These are phyloP conservation scores for Lipomyces yamanashiensis DNA, from an alignment of 805 yeast species.

Conservation along the genomic window DNA sequence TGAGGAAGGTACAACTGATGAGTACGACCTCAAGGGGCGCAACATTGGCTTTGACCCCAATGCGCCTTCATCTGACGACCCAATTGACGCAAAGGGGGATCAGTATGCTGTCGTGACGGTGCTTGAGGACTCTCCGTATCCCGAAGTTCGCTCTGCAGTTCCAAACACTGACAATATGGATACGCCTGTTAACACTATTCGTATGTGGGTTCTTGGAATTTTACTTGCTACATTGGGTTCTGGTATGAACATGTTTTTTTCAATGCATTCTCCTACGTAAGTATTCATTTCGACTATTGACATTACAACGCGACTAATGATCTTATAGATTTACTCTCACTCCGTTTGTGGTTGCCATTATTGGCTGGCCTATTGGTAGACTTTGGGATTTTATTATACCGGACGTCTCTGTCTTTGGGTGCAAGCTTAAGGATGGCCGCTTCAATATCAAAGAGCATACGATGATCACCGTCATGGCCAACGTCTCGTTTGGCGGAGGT, in stretches of 20 bases:
- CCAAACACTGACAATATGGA: slow-evolving; percentile 54
- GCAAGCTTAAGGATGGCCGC: slow-evolving; percentile 49
- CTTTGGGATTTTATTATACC: slow-evolving; percentile 51
- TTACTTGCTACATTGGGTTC: slow-evolving; percentile 60
- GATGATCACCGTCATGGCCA: slow-evolving; percentile 55
- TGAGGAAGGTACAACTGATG: slow-evolving; percentile 7
- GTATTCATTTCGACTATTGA: background rate
- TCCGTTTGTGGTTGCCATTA: slow-evolving; percentile 59
- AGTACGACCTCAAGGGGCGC: slow-evolving; percentile 2
- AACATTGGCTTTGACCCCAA: slow-evolving; percentile 10
- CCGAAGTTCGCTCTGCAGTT: slow-evolving; percentile 62
- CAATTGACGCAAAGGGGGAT: background rate
- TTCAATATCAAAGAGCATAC: slow-evolving; percentile 63
- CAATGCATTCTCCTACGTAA: slow-evolving; percentile 56
- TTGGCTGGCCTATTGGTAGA: slow-evolving; percentile 64
- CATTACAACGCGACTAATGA: slow-evolving; percentile 18
- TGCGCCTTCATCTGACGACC: slow-evolving; percentile 3
- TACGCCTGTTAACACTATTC: slow-evolving; percentile 54
- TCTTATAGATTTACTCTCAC: slow-evolving; percentile 47
- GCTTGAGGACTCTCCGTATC: slow-evolving; percentile 51
- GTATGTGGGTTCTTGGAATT: slow-evolving; percentile 57
- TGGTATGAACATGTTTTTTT: slow-evolving; percentile 61
- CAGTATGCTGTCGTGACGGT: background rate
- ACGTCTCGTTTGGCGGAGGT: slow-evolving; percentile 8
- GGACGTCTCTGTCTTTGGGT: slow-evolving; percentile 42